Percentiles rank a stretch among this genome's conserved stretches.
These are phyloP conservation scores for Penicillium janthinellum DNA, from an alignment of 2,329 filamentous ascomycete species.

Conservation along the genomic window DNA sequence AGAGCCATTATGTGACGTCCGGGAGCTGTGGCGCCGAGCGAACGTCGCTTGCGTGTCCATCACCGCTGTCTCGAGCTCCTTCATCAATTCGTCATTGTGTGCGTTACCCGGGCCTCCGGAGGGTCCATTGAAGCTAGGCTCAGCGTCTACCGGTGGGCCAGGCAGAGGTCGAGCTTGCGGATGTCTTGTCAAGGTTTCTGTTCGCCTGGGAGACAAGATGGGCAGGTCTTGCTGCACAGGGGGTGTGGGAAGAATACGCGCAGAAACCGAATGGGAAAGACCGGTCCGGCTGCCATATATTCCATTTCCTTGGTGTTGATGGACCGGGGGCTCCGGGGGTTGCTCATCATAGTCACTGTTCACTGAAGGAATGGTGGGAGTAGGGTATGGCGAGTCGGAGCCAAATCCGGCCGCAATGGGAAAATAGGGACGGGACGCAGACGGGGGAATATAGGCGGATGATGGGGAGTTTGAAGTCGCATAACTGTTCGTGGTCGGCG, in stretches of 20 bases:
- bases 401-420: conserved; percentile 25
- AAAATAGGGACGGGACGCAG: conserved; percentile 28
- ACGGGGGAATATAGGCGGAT: conserved; percentile 16
- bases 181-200: conserved; percentile 57
- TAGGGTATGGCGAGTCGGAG: conserved; percentile 29
- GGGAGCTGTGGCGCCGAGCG: conserved; percentile 29
- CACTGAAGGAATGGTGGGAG: conserved; percentile 23
- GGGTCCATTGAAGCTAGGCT: conserved; percentile 29
- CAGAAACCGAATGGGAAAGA: conserved; percentile 35
- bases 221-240: conserved; percentile 55
- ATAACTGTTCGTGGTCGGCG: conserved; percentile 26
- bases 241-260: conserved; percentile 49
- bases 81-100: conserved; percentile 58
- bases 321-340: conserved; percentile 38
- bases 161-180: conserved; percentile 62
- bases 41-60: conserved; percentile 38
- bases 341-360: conserved; percentile 31
- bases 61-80: conserved; percentile 58
- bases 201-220: conserved; percentile 53
- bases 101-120: background rate
- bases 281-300: conserved; percentile 31
- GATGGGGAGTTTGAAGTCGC: conserved; percentile 28
- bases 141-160: conserved; percentile 55
- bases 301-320: conserved; percentile 31
- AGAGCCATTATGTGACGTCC: conserved; percentile 26